A percentile compares a stretch with the other conserved stretches of the same genome.
These are phyloP conservation scores for Sporobolomyces pararoseus DNA, from an alignment of 768 basidiomycete species.

Conservation along the genomic window DNA sequence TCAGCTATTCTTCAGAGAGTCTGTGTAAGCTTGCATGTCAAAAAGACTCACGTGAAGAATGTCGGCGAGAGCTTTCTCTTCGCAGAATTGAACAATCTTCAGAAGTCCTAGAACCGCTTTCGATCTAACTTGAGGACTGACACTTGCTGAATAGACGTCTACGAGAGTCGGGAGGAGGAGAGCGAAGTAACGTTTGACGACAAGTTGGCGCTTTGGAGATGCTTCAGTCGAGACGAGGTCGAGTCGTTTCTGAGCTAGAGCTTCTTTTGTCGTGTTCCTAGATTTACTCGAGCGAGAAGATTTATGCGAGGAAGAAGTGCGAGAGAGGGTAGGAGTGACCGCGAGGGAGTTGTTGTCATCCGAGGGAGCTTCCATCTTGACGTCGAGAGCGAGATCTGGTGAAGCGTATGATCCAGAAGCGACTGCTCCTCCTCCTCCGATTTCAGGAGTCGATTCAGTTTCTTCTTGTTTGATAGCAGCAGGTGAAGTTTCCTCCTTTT, in stretches of 20 bases:
- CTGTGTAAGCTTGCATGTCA: too few relatives aligned
- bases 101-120: slow-evolving; percentile 83
- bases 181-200: slow-evolving; percentile 78
- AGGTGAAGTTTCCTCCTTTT: background rate
- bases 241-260: slow-evolving; percentile 58
- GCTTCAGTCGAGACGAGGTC: slow-evolving; percentile 60
- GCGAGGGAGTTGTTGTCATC: slow-evolving; percentile 44
- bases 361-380: slow-evolving; percentile 36
- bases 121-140: slow-evolving; percentile 75
- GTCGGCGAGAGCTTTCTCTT: slow-evolving; percentile 66
- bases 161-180: slow-evolving; percentile 88
- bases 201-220: slow-evolving; percentile 59
- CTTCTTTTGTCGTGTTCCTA: slow-evolving; percentile 44
- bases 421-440: slow-evolving; percentile 27
- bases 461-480: slow-evolving; percentile 41
- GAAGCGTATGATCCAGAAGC: background rate
- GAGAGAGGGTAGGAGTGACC: slow-evolving; percentile 45
- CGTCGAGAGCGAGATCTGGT: slow-evolving; percentile 11
- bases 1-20: too few relatives aligned
- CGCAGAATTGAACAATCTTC: slow-evolving; percentile 86
- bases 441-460: slow-evolving; percentile 28
- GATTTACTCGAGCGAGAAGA: slow-evolving; percentile 43
- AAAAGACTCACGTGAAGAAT: slow-evolving; percentile 74
- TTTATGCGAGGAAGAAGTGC: slow-evolving; percentile 44
- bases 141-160: slow-evolving; percentile 99